phyloP scores from a whole-genome alignment of 768 basidiomycete species.

The Kwoniella sp. region DNA sequence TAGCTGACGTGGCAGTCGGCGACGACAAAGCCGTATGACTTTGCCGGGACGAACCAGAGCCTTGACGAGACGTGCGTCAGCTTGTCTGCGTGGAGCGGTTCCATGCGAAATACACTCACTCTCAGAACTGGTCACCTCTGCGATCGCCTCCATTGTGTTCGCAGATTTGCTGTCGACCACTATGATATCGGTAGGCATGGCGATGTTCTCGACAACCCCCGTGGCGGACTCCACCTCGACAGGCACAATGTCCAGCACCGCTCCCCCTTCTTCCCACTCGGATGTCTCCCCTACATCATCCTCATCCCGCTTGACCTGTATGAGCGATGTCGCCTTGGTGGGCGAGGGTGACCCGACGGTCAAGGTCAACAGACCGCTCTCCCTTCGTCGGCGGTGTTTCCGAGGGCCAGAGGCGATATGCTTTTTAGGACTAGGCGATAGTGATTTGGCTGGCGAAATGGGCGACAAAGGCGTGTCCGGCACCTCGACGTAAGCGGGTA shows the following conservation, averaged over 20 bases:
- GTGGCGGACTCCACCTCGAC: background rate
- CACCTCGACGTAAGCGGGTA: background rate
- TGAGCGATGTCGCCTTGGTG: no score
- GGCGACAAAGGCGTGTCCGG: background rate
- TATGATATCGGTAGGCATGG: background rate
- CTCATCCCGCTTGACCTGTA: background rate
- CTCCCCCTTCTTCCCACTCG: slow-evolving; percentile 18
- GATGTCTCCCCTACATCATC: slow-evolving; percentile 3
- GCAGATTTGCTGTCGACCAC: no score
- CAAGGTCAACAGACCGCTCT: slow-evolving; percentile 15
- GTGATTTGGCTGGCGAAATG: background rate
- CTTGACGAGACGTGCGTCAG: no score
- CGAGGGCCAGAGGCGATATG: background rate
- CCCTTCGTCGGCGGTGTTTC: slow-evolving; percentile 9
- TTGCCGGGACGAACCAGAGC: slow-evolving; percentile 1
- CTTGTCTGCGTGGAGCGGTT: background rate
- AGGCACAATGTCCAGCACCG: background rate
- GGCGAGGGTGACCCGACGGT: slow-evolving; percentile 6
- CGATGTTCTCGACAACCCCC: background rate
- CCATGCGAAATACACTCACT: background rate
- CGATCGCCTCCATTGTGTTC: slow-evolving; percentile 6
- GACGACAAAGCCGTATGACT: no score
- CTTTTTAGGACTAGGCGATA: slow-evolving; percentile 11
- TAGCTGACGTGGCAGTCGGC: no score
- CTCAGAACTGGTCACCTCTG: slow-evolving; percentile 6